phyloP scores from a whole-genome alignment of 805 yeast species.

The Kazachstania kunashirensis region DNA sequence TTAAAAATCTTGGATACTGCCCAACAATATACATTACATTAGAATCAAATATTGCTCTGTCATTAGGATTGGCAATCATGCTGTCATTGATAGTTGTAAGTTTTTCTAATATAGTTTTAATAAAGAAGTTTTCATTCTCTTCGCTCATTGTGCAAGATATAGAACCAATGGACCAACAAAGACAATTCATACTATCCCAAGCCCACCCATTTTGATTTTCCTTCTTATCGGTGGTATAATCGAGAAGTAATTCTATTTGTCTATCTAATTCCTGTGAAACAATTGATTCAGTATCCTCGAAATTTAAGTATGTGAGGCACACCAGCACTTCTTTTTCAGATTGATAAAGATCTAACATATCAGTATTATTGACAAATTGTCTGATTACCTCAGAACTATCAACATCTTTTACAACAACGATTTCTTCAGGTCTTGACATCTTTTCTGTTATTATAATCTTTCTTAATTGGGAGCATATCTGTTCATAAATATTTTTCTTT shows the following conservation, averaged over 20 bases:
- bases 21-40: slow-evolving; percentile 98
- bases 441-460: slow-evolving; percentile 73
- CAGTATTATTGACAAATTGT: slow-evolving; percentile 89
- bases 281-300: slow-evolving; percentile 79
- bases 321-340: slow-evolving; percentile 90
- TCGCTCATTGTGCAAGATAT: slow-evolving; percentile 97
- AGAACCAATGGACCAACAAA: slow-evolving; percentile 99
- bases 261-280: slow-evolving; percentile 80
- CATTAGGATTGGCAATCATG: slow-evolving; percentile 81
- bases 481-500: slow-evolving; percentile 71
- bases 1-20: slow-evolving; percentile 91
- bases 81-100: slow-evolving; percentile 78
- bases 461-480: slow-evolving; percentile 70
- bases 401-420: slow-evolving; percentile 87
- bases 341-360: slow-evolving; percentile 86
- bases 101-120: slow-evolving; percentile 78
- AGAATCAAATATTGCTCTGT: slow-evolving; percentile 95
- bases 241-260: slow-evolving; percentile 40
- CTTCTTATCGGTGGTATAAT: background rate
- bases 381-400: slow-evolving; percentile 91
- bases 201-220: slow-evolving; percentile 61
- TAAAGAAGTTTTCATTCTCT: slow-evolving; percentile 84
- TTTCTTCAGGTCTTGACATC: slow-evolving; percentile 98
- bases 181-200: slow-evolving; percentile 88
- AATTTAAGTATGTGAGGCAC: slow-evolving; percentile 88